phyloP scores from a whole-genome alignment of 345 rosid genomes.

The Euphorbia pulcherrima region DNA sequence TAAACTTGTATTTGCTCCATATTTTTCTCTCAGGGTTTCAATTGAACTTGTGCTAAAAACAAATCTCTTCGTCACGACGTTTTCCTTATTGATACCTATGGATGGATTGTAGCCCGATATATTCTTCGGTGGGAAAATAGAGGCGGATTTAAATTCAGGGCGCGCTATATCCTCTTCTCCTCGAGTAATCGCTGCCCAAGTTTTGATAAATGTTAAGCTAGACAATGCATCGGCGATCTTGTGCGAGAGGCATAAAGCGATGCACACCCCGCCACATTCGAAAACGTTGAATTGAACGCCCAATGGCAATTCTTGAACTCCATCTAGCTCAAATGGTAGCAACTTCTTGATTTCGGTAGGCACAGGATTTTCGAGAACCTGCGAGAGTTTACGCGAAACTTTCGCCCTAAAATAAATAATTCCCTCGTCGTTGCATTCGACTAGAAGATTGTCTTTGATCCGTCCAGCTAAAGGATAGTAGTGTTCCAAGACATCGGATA shows the following conservation, averaged over 20 bases:
- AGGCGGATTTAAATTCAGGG: conserved; percentile 14
- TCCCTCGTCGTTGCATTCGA: conserved; percentile 34
- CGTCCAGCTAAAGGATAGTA: conserved; percentile 55
- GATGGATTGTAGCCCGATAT: conserved; percentile 15
- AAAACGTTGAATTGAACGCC: conserved; percentile 39
- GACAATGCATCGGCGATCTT: conserved; percentile 41
- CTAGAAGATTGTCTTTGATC: conserved; percentile 22
- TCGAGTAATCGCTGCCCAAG: conserved; percentile 27
- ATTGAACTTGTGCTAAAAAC: conserved; percentile 10
- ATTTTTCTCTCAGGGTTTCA: conserved; percentile 8
- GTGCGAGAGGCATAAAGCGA: conserved; percentile 37
- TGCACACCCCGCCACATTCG: conserved; percentile 43
- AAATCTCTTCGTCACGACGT: conserved; percentile 13
- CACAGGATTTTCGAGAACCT: conserved; percentile 12
- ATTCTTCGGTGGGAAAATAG: conserved; percentile 20
- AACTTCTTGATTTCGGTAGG: conserved; percentile 23
- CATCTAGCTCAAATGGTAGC: conserved; percentile 21
- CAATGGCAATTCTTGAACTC: conserved; percentile 6
- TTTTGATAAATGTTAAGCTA: conserved; percentile 29
- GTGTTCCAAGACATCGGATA: conserved; percentile 36
- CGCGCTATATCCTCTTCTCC: conserved; percentile 4
- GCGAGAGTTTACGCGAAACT: conserved; percentile 21
- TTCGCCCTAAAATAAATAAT: conserved; percentile 18
- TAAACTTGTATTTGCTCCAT: neutral
- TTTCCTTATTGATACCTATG: conserved; percentile 7